Percentiles rank a stretch among this genome's conserved stretches.
Conservation (phyloP, 805 yeast genomes). For the Nakazawaea ambrosiae region DNA sequence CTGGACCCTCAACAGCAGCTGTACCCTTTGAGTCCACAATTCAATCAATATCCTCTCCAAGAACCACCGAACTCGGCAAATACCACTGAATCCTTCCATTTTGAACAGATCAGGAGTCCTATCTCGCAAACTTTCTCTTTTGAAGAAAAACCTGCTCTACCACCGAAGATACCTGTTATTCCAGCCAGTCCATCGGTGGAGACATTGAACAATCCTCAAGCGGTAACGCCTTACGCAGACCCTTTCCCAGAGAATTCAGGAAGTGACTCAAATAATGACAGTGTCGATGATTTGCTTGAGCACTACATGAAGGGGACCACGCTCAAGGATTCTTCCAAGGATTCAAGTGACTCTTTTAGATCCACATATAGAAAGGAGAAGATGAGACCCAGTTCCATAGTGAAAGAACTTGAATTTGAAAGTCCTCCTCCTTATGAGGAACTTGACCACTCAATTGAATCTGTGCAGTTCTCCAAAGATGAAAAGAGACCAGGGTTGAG, state of each 20-base stretch:
- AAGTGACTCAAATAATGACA: neutral
- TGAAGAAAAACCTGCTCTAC: neutral
- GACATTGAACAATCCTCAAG: neutral
- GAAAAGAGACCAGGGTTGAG: too few relatives aligned
- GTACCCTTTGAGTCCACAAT: neutral
- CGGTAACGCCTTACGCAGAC: neutral
- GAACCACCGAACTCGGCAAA: neutral
- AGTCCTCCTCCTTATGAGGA: constrained; percentile 10
- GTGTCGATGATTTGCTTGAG: constrained; percentile 9
- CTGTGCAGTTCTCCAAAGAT: too few relatives aligned
- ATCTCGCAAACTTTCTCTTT: neutral
- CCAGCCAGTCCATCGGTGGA: constrained; percentile 6
- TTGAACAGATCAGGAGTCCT: neutral
- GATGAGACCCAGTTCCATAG: constrained; percentile 4
- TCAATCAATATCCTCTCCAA: neutral
- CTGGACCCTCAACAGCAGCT: too few relatives aligned
- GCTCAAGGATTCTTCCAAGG: neutral
- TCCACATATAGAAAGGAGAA: constrained; percentile 1
- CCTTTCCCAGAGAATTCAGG: neutral
- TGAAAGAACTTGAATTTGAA: neutral
- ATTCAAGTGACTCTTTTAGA: too few relatives aligned
- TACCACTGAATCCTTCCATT: neutral
- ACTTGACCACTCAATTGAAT: neutral
- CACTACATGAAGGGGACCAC: constrained; percentile 4
- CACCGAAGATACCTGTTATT: constrained; percentile 9